These are phyloP conservation scores for Ettlia oleoabundans DNA, from an alignment of 139 green algal genomes.

Conservation along the genomic window DNA sequence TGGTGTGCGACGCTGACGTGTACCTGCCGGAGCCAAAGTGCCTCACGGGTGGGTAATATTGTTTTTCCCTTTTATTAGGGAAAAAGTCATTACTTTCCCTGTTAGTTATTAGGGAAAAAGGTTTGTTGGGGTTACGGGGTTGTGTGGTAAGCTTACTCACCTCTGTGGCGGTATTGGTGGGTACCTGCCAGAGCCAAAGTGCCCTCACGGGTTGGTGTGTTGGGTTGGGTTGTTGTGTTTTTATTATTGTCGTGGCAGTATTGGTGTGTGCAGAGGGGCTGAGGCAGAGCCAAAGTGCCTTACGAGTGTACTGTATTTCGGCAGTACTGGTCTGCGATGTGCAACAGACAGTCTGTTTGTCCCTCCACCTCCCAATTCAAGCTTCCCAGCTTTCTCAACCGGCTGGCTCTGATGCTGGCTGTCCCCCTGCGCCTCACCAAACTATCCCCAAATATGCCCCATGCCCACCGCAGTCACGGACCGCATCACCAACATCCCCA, in stretches of 20 bases:
- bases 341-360: too few relatives aligned
- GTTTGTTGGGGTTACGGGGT: too few relatives aligned
- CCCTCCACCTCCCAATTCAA: background rate
- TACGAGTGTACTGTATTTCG: background rate
- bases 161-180: too few relatives aligned
- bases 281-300: background rate
- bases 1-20: slow-evolving; percentile 18
- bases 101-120: too few relatives aligned
- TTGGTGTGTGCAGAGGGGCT: background rate
- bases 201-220: slow-evolving; percentile 5
- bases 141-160: too few relatives aligned
- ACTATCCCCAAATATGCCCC: background rate
- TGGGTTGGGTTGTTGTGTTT: background rate
- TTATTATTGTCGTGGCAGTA: background rate
- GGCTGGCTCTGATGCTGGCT: background rate
- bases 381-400: background rate
- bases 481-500: background rate
- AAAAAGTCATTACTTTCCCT: too few relatives aligned
- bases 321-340: background rate
- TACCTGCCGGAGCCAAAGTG: slow-evolving; percentile 25
- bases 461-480: background rate
- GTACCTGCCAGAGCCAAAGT: background rate
- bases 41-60: too few relatives aligned
- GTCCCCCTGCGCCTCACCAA: background rate
- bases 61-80: too few relatives aligned